Percentiles rank a stretch among this genome's conserved stretches.
phyloP scores from a whole-genome alignment of 345 rosid genomes.

The Syzygium oleosum region DNA sequence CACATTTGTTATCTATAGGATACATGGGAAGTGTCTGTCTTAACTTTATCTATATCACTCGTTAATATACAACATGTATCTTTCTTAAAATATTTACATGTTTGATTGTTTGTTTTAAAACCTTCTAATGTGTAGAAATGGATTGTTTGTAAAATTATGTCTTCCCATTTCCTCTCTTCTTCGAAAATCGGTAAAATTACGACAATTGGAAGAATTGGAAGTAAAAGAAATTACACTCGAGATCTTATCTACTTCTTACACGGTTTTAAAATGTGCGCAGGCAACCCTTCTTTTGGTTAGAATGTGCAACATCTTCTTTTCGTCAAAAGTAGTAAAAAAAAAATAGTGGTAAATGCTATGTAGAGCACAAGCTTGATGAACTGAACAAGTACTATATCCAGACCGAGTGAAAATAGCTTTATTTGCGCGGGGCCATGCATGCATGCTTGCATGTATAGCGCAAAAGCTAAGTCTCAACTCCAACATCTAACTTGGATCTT shows the following conservation, averaged over 20 bases:
- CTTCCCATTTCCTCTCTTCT: neutral
- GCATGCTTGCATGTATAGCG: neutral
- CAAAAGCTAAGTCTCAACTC: neutral
- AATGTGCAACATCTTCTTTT: neutral
- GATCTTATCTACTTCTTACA: neutral
- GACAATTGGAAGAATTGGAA: neutral
- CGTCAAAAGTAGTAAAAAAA: neutral
- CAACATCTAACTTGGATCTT: neutral
- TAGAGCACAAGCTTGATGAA: neutral
- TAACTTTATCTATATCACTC: neutral
- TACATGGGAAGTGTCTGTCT: neutral
- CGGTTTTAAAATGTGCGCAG: neutral
- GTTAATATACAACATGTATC: neutral
- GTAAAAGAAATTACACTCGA: neutral
- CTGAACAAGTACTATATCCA: neutral
- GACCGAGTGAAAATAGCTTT: neutral
- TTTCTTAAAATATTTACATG: neutral
- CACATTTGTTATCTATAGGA: neutral
- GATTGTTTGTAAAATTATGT: neutral
- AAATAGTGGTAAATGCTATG: neutral
- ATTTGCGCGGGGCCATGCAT: neutral
- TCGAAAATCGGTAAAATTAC: neutral
- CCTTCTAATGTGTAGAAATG: neutral
- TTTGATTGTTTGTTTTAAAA: neutral
- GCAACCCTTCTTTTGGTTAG: neutral